These are phyloP conservation scores for Globisporangium nagaii DNA, from an alignment of 352 stramenopile genomes.

Conservation along the genomic window DNA sequence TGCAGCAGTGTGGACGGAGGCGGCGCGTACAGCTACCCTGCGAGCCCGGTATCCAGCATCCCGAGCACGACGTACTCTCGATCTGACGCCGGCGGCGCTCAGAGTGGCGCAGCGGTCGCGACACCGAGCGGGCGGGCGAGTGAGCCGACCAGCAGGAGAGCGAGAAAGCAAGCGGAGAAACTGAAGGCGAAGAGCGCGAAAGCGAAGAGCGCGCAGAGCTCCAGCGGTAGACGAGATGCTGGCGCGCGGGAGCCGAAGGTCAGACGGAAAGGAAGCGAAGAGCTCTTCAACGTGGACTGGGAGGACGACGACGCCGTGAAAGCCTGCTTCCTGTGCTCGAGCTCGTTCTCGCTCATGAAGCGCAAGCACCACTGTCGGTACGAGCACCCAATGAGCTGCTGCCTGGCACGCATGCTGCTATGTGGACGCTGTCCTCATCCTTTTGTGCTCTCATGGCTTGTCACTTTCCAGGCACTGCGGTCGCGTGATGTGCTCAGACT, in stretches of 20 bases:
- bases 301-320: conserved; percentile 36
- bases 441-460: not conserved
- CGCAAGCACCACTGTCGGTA: conserved; percentile 76
- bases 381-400: too few species aligned
- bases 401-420: too few species aligned
- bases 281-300: conserved; percentile 64
- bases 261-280: conserved; percentile 44
- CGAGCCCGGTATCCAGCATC: conserved; percentile 8
- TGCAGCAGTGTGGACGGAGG: not conserved
- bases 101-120: not conserved
- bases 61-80: conserved; percentile 11
- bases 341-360: conserved; percentile 59
- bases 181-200: not conserved
- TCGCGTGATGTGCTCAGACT: conserved; percentile 73
- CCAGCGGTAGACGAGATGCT: conserved; percentile 11
- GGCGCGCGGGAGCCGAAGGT: conserved; percentile 14
- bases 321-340: conserved; percentile 45
- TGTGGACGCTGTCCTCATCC: not conserved
- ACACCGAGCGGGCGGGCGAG: not conserved
- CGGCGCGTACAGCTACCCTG: conserved; percentile 8
- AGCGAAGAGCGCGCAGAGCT: conserved; percentile 4
- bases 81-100: conserved; percentile 1
- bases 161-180: not conserved
- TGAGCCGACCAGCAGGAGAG: not conserved
- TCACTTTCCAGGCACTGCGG: conserved; percentile 37